phyloP scores from a whole-genome alignment of 257 asterid genomes.

The Coffea eugenioides region DNA sequence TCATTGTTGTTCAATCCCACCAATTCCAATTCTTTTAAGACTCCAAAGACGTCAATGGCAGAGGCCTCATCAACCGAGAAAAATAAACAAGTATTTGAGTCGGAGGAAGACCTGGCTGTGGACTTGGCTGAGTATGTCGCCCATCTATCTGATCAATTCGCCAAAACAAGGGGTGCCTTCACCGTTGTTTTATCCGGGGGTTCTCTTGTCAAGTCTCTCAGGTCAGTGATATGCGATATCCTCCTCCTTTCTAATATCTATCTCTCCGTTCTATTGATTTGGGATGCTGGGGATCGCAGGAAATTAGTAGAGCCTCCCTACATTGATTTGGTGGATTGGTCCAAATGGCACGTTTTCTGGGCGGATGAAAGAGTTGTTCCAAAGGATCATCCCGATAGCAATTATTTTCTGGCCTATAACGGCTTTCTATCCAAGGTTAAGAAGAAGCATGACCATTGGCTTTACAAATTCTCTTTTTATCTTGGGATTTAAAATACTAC shows the following conservation, averaged over 20 bases:
- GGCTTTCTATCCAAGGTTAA: conserved; percentile 77
- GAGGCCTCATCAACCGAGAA: conserved; percentile 40
- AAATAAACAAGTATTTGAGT: conserved; percentile 58
- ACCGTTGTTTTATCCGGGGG: conserved; percentile 93
- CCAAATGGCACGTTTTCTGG: conserved; percentile 96
- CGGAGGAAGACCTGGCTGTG: conserved; percentile 70
- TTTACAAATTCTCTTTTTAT: too few relatives aligned
- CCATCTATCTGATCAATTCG: conserved; percentile 42
- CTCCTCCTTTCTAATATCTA: background rate
- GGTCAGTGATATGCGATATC: conserved; percentile 30
- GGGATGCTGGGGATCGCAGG: conserved; percentile 40
- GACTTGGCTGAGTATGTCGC: conserved; percentile 68
- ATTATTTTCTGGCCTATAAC: conserved; percentile 71
- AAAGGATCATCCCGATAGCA: conserved; percentile 88
- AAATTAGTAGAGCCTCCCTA: conserved; percentile 76
- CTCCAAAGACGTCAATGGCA: conserved; percentile 64
- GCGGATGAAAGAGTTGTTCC: conserved; percentile 93
- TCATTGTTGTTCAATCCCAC: background rate
- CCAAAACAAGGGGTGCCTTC: conserved; percentile 50
- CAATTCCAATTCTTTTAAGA: conserved; percentile 12
- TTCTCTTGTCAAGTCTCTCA: conserved; percentile 73
- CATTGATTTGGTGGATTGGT: conserved; percentile 75
- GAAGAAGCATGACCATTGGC: too few relatives aligned
- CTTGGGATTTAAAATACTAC: background rate
- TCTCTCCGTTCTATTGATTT: background rate